Evolutionary conservation across 75 land plant genomes (phyloP).

Genomic region (Larix kaempferi): DNA sequence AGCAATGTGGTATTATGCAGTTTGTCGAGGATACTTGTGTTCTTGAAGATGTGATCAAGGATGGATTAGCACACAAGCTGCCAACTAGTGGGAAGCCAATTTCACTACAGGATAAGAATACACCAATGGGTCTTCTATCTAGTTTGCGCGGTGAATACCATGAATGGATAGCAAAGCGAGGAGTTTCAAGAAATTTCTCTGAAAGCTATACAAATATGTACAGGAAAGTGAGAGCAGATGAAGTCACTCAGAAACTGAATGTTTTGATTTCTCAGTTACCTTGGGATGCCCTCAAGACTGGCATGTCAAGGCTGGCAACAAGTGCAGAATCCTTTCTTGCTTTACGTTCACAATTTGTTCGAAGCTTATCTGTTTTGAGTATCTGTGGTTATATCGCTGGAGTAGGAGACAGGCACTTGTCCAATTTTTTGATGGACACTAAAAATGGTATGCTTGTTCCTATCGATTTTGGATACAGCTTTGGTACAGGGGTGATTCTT

Average conservation of each 20-base stretch:
- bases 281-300: slow-evolving; percentile 39
- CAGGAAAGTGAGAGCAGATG: slow-evolving; percentile 23
- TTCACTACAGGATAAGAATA: slow-evolving; percentile 15
- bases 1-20: slow-evolving; percentile 48
- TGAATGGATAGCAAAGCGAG: slow-evolving; percentile 40
- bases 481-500: slow-evolving; percentile 51
- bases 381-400: slow-evolving; percentile 59
- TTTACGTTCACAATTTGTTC: slow-evolving; percentile 37
- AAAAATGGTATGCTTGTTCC: slow-evolving; percentile 40
- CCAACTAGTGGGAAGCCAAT: slow-evolving; percentile 3
- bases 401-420: slow-evolving; percentile 48
- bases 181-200: slow-evolving; percentile 19
- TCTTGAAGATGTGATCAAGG: slow-evolving; percentile 46
- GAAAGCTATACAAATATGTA: slow-evolving; percentile 43
- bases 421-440: slow-evolving; percentile 44
- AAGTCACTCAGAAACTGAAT: slow-evolving; percentile 25
- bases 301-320: slow-evolving; percentile 41
- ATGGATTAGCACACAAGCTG: slow-evolving; percentile 27
- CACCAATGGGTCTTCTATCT: slow-evolving; percentile 13
- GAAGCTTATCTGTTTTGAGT: slow-evolving; percentile 44
- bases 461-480: slow-evolving; percentile 60
- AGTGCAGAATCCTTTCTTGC: slow-evolving; percentile 58
- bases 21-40: slow-evolving; percentile 50
- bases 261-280: slow-evolving; percentile 28
- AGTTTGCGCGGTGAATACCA: slow-evolving; percentile 22